These are phyloP conservation scores for Avicennia marina DNA, from an alignment of 257 asterid genomes.

Conservation along the genomic window DNA sequence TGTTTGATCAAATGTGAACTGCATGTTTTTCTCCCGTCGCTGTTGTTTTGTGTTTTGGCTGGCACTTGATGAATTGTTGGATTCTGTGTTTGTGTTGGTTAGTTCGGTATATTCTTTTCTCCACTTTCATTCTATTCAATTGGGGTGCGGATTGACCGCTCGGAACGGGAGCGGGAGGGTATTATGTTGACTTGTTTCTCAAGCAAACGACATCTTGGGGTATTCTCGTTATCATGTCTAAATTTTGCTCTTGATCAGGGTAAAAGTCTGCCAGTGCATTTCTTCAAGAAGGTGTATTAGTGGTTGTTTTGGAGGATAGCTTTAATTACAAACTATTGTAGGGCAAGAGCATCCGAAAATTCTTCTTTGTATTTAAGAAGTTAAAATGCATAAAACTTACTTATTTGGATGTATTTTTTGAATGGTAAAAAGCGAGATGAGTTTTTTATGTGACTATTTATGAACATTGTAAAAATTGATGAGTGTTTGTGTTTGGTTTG, in stretches of 20 bases:
- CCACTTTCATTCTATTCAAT: background rate
- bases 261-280: background rate
- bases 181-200: conserved; percentile 34
- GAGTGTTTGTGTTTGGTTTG: no score
- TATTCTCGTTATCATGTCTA: background rate
- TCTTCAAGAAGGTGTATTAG: background rate
- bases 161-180: background rate
- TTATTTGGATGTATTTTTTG: no score
- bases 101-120: background rate
- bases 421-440: no score
- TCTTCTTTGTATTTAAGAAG: background rate
- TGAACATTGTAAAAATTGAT: no score
- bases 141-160: conserved; percentile 14
- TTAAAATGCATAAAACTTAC: background rate
- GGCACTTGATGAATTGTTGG: background rate
- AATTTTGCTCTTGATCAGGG: conserved; percentile 1
- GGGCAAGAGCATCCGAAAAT: background rate
- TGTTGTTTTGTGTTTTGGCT: background rate
- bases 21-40: background rate
- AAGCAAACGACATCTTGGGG: conserved; percentile 22
- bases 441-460: no score
- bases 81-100: background rate
- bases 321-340: background rate
- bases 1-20: background rate
- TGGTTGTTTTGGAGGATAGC: background rate